Evolutionary conservation across 164 flowering plant genomes (phyloP), one percentile per base, ranked within the genome.

Genomic region (Warburgia ugandensis): DNA sequence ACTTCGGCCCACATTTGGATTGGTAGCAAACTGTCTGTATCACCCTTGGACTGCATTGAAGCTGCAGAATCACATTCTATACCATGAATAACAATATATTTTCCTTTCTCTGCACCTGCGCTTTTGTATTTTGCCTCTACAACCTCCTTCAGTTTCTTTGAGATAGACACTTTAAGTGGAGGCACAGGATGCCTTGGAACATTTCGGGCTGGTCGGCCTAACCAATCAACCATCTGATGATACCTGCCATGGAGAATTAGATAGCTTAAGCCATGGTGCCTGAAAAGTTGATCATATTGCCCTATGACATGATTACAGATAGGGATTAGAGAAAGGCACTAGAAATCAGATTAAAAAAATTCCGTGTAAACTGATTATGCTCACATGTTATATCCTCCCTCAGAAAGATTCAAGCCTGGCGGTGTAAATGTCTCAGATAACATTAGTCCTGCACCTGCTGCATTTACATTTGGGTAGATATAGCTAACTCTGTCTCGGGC

Each of bases 21-120:
- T 1, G 95, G 92, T 22, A 89, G 64, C 73, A 83, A 77, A 76
- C 97, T 83, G 61, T 86, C 97, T 29, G 75, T 51, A 61, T 89
- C 97, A 14, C 97, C 97, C 41, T 53, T 74, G 7, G 92, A 81
- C 63, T 83, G 92, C 97, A 89, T 86, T 44, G 86, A 81, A 31
- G 97, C 95, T 52, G 73, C 68, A 13, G 95, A 86, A 61, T 81
- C 95, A 4, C 78, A 77, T 50, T 83, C 59, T 26, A 89, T 69
- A 17, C 97, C 95, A 68, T 83, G 97, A 56, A 89, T 71, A 44
- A 89, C 90, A 44, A 86, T 55, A 52, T 63, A 86, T 46, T 71
- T 84, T 53, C 95, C 86, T 58, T 76, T 86, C 75, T 78, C 73
- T 3, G 56, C 86, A 41, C 95, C 95, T 1, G 81, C 75, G 11